These are phyloP conservation scores for Phytophthora palmivora DNA, from an alignment of 352 stramenopile genomes.

Conservation along the genomic window DNA sequence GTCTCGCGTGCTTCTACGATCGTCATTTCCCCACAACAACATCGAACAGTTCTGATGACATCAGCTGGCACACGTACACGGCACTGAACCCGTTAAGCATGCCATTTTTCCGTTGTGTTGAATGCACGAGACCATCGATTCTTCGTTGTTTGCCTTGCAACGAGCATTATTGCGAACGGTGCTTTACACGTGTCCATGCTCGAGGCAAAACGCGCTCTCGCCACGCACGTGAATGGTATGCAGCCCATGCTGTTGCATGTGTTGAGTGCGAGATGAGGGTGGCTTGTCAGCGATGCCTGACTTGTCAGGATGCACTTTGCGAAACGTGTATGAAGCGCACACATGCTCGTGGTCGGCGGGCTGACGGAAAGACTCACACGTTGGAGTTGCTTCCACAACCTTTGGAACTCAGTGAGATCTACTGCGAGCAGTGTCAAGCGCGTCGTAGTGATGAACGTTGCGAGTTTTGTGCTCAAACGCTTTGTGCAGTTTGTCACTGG, in stretches of 20 bases:
- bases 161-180: slow-evolving; percentile 84
- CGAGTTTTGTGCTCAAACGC: slow-evolving; percentile 53
- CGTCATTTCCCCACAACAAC: slow-evolving; percentile 41
- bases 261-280: slow-evolving; percentile 79
- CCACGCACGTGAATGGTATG: slow-evolving; percentile 72
- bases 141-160: slow-evolving; percentile 73
- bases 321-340: slow-evolving; percentile 68
- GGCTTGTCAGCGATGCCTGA: slow-evolving; percentile 67
- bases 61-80: slow-evolving; percentile 69
- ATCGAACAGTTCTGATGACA: slow-evolving; percentile 29
- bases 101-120: slow-evolving; percentile 69
- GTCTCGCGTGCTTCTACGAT: slow-evolving; percentile 79
- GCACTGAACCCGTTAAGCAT: slow-evolving; percentile 46
- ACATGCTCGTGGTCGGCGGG: slow-evolving; percentile 53
- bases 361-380: slow-evolving; percentile 43
- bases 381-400: slow-evolving; percentile 61
- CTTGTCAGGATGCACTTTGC: slow-evolving; percentile 75
- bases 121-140: slow-evolving; percentile 71
- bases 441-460: slow-evolving; percentile 64
- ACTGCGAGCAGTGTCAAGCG: slow-evolving; percentile 69
- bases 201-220: slow-evolving; percentile 59
- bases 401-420: slow-evolving; percentile 45
- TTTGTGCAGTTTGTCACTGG: slow-evolving; percentile 68
- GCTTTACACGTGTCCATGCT: slow-evolving; percentile 74
- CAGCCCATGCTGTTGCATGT: slow-evolving; percentile 57